Evolutionary conservation across 1,139 yeast species (phyloP).

Genomic region (Yamadazyma blattariae): DNA sequence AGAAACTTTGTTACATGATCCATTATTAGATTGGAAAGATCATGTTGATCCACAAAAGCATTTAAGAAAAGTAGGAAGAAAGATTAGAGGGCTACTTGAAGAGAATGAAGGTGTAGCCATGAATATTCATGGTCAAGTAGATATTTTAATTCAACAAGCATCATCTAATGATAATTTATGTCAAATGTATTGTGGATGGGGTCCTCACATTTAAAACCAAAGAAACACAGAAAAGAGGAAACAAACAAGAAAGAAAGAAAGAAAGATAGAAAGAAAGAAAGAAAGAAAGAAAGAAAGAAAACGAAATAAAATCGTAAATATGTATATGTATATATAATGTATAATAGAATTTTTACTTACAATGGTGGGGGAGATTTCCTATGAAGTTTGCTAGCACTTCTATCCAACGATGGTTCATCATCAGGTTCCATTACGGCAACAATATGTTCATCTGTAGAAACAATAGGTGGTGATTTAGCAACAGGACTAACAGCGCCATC

Average conservation of each 20-base stretch:
- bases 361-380: constrained; percentile 17
- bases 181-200: constrained; percentile 96
- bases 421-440: neutral
- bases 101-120: constrained; percentile 82
- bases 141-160: constrained; percentile 82
- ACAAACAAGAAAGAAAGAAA: neutral
- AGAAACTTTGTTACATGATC: constrained; percentile 92
- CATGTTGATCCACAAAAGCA: constrained; percentile 60
- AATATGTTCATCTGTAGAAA: neutral
- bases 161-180: constrained; percentile 67
- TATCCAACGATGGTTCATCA: neutral
- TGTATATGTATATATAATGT: too few species aligned
- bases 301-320: neutral
- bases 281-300: neutral
- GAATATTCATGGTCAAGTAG: constrained; percentile 92
- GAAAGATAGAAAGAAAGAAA: neutral
- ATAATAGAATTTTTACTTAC: neutral
- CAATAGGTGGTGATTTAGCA: neutral
- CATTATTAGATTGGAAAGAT: constrained; percentile 70
- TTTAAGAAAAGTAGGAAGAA: constrained; percentile 70
- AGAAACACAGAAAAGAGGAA: too few species aligned
- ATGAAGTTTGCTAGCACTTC: constrained; percentile 9
- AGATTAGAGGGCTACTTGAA: constrained; percentile 75
- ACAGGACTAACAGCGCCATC: constrained; percentile 1
- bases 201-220: constrained; percentile 56